Evolutionary conservation across 306 rosid genomes (phyloP).

Genomic region (Malus fusca): DNA sequence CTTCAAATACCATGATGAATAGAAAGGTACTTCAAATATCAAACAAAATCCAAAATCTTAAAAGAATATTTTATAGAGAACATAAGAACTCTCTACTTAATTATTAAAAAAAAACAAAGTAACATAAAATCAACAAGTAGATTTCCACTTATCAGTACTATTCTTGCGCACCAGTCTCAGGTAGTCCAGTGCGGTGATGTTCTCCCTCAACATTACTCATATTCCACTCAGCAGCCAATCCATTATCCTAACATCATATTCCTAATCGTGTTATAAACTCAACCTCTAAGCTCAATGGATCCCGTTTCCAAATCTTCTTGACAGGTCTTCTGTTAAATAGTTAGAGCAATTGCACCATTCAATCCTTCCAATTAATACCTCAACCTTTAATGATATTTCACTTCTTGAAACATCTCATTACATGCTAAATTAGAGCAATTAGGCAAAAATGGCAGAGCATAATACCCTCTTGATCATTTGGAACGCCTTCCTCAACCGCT

Average conservation of each 20-base stretch:
- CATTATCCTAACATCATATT: neutral
- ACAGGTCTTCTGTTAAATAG: neutral
- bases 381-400: no score
- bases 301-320: neutral
- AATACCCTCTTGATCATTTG: slow-evolving; percentile 46
- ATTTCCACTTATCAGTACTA: neutral
- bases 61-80: neutral
- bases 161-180: neutral
- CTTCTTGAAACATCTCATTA: neutral
- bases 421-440: neutral
- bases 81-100: neutral
- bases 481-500: slow-evolving; percentile 31
- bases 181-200: neutral
- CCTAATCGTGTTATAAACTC: neutral
- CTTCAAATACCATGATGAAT: neutral
- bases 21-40: neutral
- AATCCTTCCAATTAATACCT: neutral
- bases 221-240: neutral
- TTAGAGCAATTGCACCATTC: neutral
- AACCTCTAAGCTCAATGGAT: neutral
- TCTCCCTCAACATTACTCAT: neutral
- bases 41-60: neutral
- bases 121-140: neutral
- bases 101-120: neutral
- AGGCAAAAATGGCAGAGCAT: neutral